Evolutionary conservation across 257 asterid species (phyloP).

Genomic region (Echites panduratus): DNA sequence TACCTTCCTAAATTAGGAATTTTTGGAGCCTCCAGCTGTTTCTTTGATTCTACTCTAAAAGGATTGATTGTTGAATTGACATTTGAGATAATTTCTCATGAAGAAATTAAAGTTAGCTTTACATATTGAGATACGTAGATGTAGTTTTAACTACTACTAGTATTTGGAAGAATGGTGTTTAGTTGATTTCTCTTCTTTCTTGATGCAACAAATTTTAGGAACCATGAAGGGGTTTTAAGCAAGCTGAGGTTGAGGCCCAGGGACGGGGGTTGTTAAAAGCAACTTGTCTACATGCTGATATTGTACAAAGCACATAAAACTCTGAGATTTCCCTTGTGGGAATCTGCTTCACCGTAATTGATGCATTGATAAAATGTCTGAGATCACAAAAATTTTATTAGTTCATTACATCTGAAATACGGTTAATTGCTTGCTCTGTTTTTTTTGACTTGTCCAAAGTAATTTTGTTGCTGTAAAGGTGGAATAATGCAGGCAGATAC

Average conservation of each 20-base stretch:
- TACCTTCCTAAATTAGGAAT: neutral
- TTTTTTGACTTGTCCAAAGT: neutral
- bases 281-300: neutral
- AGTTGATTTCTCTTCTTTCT: neutral
- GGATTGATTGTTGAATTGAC: neutral
- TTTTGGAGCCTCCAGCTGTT: neutral
- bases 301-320: neutral
- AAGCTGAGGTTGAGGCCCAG: neutral
- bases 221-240: neutral
- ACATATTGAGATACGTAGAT: neutral
- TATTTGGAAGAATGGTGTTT: neutral
- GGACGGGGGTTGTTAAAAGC: neutral
- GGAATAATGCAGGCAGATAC: neutral
- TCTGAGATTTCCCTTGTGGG: neutral
- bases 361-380: conserved; percentile 1
- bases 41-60: neutral
- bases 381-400: neutral
- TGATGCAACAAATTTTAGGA: neutral
- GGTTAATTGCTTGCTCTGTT: neutral
- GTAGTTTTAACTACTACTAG: neutral
- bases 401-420: neutral
- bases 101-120: neutral
- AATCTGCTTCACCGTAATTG: neutral
- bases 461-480: neutral
- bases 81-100: neutral